These are phyloP conservation scores for Aleurites moluccanus DNA, from an alignment of 441 rosid genomes.

Conservation along the genomic window DNA sequence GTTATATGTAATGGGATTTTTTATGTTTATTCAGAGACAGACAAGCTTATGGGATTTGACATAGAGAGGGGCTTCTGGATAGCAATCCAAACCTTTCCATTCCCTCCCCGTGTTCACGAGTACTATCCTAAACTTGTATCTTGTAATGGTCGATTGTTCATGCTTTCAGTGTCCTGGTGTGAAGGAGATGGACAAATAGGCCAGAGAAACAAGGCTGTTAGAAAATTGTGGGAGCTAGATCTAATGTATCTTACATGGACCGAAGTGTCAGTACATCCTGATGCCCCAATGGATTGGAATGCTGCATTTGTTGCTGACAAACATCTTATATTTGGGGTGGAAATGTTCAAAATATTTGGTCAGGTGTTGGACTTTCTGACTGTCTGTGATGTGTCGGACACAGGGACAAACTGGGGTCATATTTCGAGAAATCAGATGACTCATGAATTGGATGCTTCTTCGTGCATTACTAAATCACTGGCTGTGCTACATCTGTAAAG, in stretches of 20 bases:
- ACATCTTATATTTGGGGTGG: slow-evolving; percentile 75
- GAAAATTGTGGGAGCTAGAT: slow-evolving; percentile 96
- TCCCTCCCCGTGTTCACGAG: slow-evolving; percentile 87
- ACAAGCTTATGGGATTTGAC: slow-evolving; percentile 90
- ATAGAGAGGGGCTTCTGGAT: slow-evolving; percentile 93
- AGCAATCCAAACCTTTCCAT: slow-evolving; percentile 73
- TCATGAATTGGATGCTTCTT: slow-evolving; percentile 74
- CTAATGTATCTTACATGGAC: slow-evolving; percentile 79
- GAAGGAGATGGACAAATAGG: slow-evolving; percentile 98
- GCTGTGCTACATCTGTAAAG: slow-evolving; percentile 70
- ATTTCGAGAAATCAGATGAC: slow-evolving; percentile 71
- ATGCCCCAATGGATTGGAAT: slow-evolving; percentile 99
- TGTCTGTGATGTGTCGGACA: slow-evolving; percentile 49
- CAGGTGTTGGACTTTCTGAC: slow-evolving; percentile 82
- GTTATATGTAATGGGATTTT: slow-evolving; percentile 79
- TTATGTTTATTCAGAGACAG: slow-evolving; percentile 85
- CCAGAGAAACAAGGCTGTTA: slow-evolving; percentile 91
- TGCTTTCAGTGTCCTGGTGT: slow-evolving; percentile 98
- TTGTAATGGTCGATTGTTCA: slow-evolving; percentile 60
- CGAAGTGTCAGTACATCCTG: slow-evolving; percentile 85
- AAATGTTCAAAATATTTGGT: slow-evolving; percentile 97
- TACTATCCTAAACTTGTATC: slow-evolving; percentile 92
- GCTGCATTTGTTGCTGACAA: slow-evolving; percentile 76
- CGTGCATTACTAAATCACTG: slow-evolving; percentile 77
- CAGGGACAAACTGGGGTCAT: slow-evolving; percentile 66